Base-by-base conservation (phyloP, 768 basidiomycete genomes). In the Termitomyces sp. region DNA sequence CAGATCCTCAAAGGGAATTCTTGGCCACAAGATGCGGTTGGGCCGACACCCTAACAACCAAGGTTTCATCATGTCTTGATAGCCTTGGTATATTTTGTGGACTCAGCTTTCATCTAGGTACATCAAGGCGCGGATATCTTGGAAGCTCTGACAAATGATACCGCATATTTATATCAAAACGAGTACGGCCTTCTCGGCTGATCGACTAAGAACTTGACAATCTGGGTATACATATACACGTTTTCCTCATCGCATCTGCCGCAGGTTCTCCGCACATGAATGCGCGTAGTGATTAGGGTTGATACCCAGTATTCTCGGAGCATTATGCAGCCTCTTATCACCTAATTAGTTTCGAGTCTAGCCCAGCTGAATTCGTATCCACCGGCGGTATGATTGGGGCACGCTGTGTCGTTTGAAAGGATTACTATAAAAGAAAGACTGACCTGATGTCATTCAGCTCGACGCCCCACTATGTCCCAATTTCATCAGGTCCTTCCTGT, bases 321-420 rank as follows among this genome's bases (percentile, higher is more conserved):
- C 17, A 54, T 27, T 27, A 35, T 35, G 6, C 52, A 54, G 19
- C 19, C 23, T 25, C 12, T 42, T 27, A 8, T 44, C 25, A 44
- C 16, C 21, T 10, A 17, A 37, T 14, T 6, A 9, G n/a, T 49
- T 8, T 49, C 16, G 23, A 35, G 21, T 17, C 30, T 21, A 47
- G 5, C 8, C 14, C 9, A 23, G 21, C 28, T 46, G 17, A 11
- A 28, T 46, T n/a, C 17, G 39, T 40, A n/a, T 30, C 23, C 23
- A 17, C 9, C 28, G 7, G 40, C 12, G 78, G 95, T 93, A 57
- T 44, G 86, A 72, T 6, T 30, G 28, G 30, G 11, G 30, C 19
- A 21, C 21, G 47, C 47, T 48, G 32, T 48, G 47, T 23, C 32
- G 41, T 21, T 43, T 11, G 23, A 14, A n/a, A 10, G 17, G 19